Evolutionary conservation across 345 rosid species (phyloP).

Genomic region (Eucalyptus marginata): DNA sequence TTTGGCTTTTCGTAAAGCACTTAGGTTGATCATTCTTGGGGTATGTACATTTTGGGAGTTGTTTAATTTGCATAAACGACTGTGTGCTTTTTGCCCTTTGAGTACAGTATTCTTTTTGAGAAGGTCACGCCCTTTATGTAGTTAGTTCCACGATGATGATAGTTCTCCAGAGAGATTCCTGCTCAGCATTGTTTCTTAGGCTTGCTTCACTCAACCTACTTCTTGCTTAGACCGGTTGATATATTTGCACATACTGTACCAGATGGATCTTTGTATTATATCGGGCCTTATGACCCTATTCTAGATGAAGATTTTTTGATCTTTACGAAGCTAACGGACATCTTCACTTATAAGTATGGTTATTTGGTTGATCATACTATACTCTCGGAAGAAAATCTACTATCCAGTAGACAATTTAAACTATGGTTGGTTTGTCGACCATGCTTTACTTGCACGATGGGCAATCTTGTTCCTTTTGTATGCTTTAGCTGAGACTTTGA

Average conservation of each 20-base stretch:
- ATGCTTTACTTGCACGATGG: neutral
- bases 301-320: neutral
- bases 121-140: neutral
- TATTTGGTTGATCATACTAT: neutral
- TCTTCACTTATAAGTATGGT: neutral
- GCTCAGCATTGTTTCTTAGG: neutral
- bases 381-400: neutral
- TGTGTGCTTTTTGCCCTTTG: neutral
- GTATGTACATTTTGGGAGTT: constrained; percentile 26
- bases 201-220: neutral
- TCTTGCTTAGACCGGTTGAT: neutral
- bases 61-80: neutral
- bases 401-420: neutral
- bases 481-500: neutral
- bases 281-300: neutral
- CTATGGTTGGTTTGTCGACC: neutral
- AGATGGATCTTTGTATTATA: neutral
- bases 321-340: neutral
- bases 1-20: constrained; percentile 64
- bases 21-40: constrained; percentile 68
- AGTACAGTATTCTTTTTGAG: neutral
- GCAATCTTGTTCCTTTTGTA: neutral
- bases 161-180: neutral
- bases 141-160: neutral
- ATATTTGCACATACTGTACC: neutral